Evolutionary conservation across 176 grass and related monocot species (phyloP), one percentile per base, ranked within the genome.

Genomic region (Eleusine indica): DNA sequence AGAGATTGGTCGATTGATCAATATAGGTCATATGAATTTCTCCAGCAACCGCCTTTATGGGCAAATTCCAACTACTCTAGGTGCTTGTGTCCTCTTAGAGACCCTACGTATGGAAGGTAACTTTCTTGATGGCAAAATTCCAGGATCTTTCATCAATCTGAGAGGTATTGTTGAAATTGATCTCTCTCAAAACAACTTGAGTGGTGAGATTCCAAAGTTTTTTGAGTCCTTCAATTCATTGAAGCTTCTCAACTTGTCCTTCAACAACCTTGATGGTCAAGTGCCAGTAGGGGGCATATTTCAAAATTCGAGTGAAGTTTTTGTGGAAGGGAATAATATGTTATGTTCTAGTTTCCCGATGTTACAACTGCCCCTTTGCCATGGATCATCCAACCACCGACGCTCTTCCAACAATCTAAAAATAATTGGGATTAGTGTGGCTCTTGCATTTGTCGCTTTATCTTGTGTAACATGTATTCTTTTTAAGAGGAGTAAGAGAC

Each of bases 161-260:
- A 62, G 21, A 62, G 58, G 58, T 25, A 10, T 12, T 28, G 7
- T 8, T 62, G n/a, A 25, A n/a, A 62, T 62, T 62, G 58, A 62
- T 62, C 58, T 62, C 58, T 62, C 58, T 62, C 25, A 9, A 62
- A 62, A 62, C 58, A 62, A 62, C 58, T 28, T 62, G 58, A 62
- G n/a, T 25, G 58, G 58, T 28, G n/a, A 62, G 58, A 28, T 62
- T 9, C 58, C 58, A 10, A 28, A 4, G n/a, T 62, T 62, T 62
- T 62, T 62, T 10, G 9, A 62, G 58, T 62, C 58, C n/a, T 62
- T 62, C n/a, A 62, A 62, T 62, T 62, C 58, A 0, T 25, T 62
- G n/a, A 62, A 62, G n/a, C 58, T 62, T 28, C 58, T 62, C n/a
- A 62, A 62, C 21, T 28, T 62, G 58, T 62, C 58, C 58, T 62